A percentile compares a stretch with the other conserved stretches of the same genome.
Conservation (phyloP, 1,139 yeast genomes). For the Debaryomyces psychrophilus region DNA sequence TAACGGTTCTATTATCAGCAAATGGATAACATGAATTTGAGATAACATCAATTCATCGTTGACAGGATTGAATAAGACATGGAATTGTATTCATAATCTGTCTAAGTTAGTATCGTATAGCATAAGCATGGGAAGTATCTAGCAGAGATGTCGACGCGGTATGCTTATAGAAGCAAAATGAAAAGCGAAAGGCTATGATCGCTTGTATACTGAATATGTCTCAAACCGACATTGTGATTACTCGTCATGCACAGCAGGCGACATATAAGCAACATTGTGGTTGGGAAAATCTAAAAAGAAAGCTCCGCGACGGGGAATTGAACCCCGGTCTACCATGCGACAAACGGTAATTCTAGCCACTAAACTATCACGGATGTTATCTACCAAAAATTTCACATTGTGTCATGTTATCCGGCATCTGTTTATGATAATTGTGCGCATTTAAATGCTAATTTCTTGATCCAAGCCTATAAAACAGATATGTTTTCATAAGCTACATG, state of each 20-base stretch:
- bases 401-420: not conserved
- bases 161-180: too few relatives aligned
- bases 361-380: constrained; percentile 46
- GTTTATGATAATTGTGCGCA: not conserved
- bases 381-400: not conserved
- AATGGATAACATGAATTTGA: not conserved
- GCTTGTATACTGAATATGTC: too few relatives aligned
- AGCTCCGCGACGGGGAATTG: constrained; percentile 54
- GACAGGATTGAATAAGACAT: not conserved
- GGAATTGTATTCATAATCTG: too few relatives aligned
- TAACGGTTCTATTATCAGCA: not conserved
- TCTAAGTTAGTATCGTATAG: too few relatives aligned
- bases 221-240: too few relatives aligned
- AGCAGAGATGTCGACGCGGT: too few relatives aligned
- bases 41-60: not conserved
- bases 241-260: too few relatives aligned
- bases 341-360: constrained; percentile 53
- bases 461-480: not conserved
- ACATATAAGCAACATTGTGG: not conserved
- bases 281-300: constrained; percentile 3
- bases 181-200: too few relatives aligned
- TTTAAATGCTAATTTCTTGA: not conserved
- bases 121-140: too few relatives aligned
- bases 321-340: constrained; percentile 55
- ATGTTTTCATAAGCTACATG: not conserved